Percentiles rank a stretch among this genome's conserved stretches.
These are phyloP conservation scores for Neofusicoccum cordaticola DNA, from an alignment of 2,329 filamentous ascomycete genomes.

Conservation along the genomic window DNA sequence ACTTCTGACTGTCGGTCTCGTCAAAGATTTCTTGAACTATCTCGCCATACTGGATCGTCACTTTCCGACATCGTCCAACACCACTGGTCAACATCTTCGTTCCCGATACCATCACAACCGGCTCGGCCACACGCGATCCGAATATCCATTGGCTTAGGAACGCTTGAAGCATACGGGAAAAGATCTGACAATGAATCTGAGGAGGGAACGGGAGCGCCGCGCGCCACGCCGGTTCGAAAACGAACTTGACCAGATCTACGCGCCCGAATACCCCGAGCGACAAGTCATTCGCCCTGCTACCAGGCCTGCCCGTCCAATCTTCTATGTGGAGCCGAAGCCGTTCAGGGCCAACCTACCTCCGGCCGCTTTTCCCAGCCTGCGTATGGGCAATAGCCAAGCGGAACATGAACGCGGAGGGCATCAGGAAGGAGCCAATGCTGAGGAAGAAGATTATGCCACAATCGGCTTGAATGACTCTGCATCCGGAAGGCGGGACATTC, in stretches of 20 bases:
- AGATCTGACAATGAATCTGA: background rate
- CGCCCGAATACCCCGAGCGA: background rate
- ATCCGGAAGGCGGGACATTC: too few relatives aligned
- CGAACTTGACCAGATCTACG: background rate
- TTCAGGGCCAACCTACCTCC: constrained; percentile 5
- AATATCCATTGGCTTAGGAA: too few relatives aligned
- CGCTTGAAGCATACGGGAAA: too few relatives aligned
- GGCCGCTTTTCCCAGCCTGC: constrained; percentile 7
- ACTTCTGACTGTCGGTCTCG: too few relatives aligned
- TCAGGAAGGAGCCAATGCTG: background rate
- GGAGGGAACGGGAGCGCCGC: background rate
- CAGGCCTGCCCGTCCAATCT: background rate
- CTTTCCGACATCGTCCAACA: too few relatives aligned
- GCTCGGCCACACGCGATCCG: too few relatives aligned
- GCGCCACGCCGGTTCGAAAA: background rate
- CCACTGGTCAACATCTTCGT: background rate
- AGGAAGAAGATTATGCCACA: background rate
- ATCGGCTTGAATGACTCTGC: background rate
- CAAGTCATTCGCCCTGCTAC: background rate
- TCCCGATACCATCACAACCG: too few relatives aligned
- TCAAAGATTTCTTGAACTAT: too few relatives aligned
- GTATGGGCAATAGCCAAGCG: background rate
- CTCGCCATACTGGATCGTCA: too few relatives aligned
- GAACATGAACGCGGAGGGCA: background rate
- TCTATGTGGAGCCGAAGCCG: background rate